Evolutionary conservation across 2,329 filamentous ascomycete genomes (phyloP).

Genomic region (Fusarium phyllophilum): DNA sequence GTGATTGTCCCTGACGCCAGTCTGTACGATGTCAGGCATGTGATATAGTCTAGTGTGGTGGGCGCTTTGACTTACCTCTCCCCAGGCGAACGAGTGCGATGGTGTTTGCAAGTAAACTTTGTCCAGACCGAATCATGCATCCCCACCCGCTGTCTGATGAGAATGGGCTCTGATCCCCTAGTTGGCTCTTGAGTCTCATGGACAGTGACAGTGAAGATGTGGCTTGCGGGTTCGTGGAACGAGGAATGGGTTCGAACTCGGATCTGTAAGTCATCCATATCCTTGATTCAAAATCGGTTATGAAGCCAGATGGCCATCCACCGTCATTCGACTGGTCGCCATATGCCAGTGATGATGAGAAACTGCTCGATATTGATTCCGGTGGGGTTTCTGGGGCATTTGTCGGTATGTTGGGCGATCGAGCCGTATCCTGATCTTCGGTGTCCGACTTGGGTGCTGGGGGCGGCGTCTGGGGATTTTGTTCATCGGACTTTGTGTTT

Average conservation of each 20-base stretch:
- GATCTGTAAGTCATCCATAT: slow-evolving; percentile 98
- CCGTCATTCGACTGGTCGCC: slow-evolving; percentile 57
- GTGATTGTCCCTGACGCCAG: slow-evolving; percentile 75
- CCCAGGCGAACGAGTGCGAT: slow-evolving; percentile 78
- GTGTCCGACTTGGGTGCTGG: slow-evolving; percentile 22
- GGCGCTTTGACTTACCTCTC: slow-evolving; percentile 67
- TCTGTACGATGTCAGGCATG: slow-evolving; percentile 56
- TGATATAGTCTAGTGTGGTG: neutral
- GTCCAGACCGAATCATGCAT: slow-evolving; percentile 97
- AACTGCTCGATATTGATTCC: slow-evolving; percentile 61
- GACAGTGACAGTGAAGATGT: slow-evolving; percentile 78
- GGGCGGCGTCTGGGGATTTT: slow-evolving; percentile 39
- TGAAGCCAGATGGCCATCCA: slow-evolving; percentile 85
- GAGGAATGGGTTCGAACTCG: slow-evolving; percentile 84
- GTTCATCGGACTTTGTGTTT: slow-evolving; percentile 14
- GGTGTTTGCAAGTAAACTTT: slow-evolving; percentile 90
- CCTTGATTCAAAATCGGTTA: slow-evolving; percentile 91
- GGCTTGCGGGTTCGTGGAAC: slow-evolving; percentile 79
- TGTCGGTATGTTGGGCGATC: slow-evolving; percentile 33
- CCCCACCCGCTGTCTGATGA: slow-evolving; percentile 96
- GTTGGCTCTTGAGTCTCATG: slow-evolving; percentile 83
- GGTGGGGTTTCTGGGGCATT: slow-evolving; percentile 57
- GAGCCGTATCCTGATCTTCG: slow-evolving; percentile 30
- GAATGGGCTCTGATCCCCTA: slow-evolving; percentile 84
- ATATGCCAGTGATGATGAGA: slow-evolving; percentile 62